phyloP scores from a whole-genome alignment of 2,329 filamentous ascomycete species.

The Phialemoniopsis sp. region DNA sequence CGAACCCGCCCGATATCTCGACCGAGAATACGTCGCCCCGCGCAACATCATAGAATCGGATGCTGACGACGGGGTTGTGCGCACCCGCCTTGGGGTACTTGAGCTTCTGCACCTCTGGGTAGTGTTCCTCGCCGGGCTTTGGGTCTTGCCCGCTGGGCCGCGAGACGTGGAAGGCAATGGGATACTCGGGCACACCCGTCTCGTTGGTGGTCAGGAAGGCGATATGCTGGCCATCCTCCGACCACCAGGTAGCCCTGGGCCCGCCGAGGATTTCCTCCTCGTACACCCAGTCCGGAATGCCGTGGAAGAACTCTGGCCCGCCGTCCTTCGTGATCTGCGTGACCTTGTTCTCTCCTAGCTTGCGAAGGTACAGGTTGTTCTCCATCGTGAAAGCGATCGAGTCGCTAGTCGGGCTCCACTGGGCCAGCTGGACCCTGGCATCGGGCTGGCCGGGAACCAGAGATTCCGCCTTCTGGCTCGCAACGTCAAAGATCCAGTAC shows the following conservation, averaged over 20 bases:
- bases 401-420: slow-evolving; percentile 85
- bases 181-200: slow-evolving; percentile 84
- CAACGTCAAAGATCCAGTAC: slow-evolving; percentile 93
- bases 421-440: slow-evolving; percentile 73
- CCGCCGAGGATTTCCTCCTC: slow-evolving; percentile 77
- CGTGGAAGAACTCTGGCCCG: slow-evolving; percentile 86
- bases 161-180: slow-evolving; percentile 88
- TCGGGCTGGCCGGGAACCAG: slow-evolving; percentile 66
- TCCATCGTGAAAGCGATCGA: slow-evolving; percentile 83
- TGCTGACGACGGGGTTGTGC: slow-evolving; percentile 83
- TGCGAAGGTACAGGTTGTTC: slow-evolving; percentile 86
- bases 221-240: slow-evolving; percentile 79
- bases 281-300: slow-evolving; percentile 96
- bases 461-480: slow-evolving; percentile 70
- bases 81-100: slow-evolving; percentile 97
- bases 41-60: slow-evolving; percentile 83
- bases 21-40: slow-evolving; percentile 78
- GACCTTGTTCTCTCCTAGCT: slow-evolving; percentile 45
- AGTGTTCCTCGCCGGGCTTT: slow-evolving; percentile 71
- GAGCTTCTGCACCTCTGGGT: slow-evolving; percentile 86
- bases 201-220: slow-evolving; percentile 95
- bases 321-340: slow-evolving; percentile 82
- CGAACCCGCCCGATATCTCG: slow-evolving; percentile 71
- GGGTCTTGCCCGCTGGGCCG: slow-evolving; percentile 73
- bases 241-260: slow-evolving; percentile 93